Conservation (phyloP, 2,329 filamentous ascomycete genomes). For the Trichophyton verrucosum region DNA sequence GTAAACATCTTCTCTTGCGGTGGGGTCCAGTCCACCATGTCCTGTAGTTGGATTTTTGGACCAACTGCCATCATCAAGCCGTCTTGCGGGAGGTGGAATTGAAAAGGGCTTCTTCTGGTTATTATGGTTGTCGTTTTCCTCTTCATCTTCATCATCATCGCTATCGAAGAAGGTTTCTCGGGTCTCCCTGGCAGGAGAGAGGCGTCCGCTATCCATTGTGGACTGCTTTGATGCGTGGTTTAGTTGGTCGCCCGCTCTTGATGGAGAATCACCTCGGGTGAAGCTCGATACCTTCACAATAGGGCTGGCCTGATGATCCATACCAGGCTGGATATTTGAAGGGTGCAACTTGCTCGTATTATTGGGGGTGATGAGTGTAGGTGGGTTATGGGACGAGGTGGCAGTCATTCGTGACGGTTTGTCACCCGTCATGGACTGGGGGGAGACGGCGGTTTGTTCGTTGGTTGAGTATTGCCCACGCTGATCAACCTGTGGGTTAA, state of each 20-base stretch:
- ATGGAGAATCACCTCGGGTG: conserved; percentile 34
- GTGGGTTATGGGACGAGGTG: conserved; percentile 12
- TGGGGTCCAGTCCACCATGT: conserved; percentile 37
- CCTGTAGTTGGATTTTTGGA: conserved; percentile 26
- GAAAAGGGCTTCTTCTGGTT: conserved; percentile 10
- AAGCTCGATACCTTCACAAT: conserved; percentile 34
- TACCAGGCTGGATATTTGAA: conserved; percentile 13
- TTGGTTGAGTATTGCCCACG: not conserved
- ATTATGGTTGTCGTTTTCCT: conserved; percentile 12
- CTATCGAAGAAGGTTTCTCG: conserved; percentile 16
- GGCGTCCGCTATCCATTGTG: conserved; percentile 15
- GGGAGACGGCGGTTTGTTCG: not conserved
- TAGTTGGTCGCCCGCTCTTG: conserved; percentile 18
- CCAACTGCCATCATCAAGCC: conserved; percentile 39
- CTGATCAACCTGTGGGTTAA: conserved; percentile 14
- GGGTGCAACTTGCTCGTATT: conserved; percentile 18
- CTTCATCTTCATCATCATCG: conserved; percentile 15
- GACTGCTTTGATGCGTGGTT: not conserved
- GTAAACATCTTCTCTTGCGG: conserved; percentile 32
- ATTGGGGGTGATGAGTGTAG: conserved; percentile 17
- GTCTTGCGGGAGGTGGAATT: conserved; percentile 18
- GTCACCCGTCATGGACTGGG: conserved; percentile 2
- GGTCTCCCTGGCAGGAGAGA: conserved; percentile 19
- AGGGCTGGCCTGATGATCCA: conserved; percentile 28
- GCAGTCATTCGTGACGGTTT: conserved; percentile 8